These are phyloP conservation scores for Torulaspora delbrueckii DNA, from an alignment of 805 yeast genomes.

Conservation along the genomic window DNA sequence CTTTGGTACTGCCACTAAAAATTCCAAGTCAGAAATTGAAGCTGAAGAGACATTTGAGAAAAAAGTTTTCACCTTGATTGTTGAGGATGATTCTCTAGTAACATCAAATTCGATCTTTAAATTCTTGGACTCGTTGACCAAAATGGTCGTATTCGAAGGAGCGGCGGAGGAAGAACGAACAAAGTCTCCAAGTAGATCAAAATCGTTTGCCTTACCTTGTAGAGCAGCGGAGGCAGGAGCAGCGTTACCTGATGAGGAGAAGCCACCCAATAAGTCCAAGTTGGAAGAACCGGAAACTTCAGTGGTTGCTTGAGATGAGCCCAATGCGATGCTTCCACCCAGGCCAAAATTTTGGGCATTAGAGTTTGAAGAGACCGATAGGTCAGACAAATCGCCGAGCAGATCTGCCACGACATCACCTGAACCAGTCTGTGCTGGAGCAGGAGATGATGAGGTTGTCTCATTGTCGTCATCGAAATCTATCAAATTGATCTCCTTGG, in stretches of 20 bases:
- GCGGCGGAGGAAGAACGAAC: conserved; percentile 9
- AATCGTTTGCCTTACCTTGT: conserved; percentile 4
- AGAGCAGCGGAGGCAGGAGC: conserved; percentile 14
- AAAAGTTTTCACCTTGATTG: conserved; percentile 42
- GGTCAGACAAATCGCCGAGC: conserved; percentile 62
- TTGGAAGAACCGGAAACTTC: conserved; percentile 21
- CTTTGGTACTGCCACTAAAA: conserved; percentile 69
- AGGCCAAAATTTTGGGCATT: conserved; percentile 38
- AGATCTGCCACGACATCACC: conserved; percentile 55
- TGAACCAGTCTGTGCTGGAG: conserved; percentile 18
- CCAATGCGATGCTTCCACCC: conserved; percentile 49
- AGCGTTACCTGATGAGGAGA: conserved; percentile 16
- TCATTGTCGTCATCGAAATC: conserved; percentile 63
- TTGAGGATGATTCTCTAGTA: conserved; percentile 35
- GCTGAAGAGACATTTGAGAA: conserved; percentile 48
- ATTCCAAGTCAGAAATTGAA: conserved; percentile 48
- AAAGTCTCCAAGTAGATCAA: conserved; percentile 22
- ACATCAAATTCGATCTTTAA: conserved; percentile 48
- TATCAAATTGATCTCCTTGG: conserved; percentile 52
- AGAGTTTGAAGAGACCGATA: conserved; percentile 47
- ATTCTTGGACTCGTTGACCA: conserved; percentile 42
- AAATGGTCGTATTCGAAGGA: conserved; percentile 15
- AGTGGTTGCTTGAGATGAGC: conserved; percentile 32
- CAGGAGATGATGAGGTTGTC: conserved; percentile 16
- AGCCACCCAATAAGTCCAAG: conserved; percentile 19